Conservation (phyloP, 805 yeast species). For the Saccharomycopsis malanga region DNA sequence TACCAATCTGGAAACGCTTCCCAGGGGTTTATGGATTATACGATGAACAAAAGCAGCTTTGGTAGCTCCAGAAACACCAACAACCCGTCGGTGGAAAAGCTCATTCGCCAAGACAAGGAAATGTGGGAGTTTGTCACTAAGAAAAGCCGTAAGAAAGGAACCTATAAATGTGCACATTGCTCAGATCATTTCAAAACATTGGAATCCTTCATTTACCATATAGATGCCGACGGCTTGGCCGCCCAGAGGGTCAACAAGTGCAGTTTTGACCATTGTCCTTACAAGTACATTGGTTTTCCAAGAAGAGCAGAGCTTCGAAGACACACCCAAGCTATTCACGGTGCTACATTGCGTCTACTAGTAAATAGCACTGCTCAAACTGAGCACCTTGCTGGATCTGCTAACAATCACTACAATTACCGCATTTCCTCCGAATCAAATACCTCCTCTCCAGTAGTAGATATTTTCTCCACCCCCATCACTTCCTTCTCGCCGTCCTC, state of each 20-base stretch:
- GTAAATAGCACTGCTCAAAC: neutral
- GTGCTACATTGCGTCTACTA: neutral
- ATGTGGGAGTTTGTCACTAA: constrained; percentile 9
- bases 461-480: neutral
- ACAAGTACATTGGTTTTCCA: constrained; percentile 43
- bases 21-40: too few relatives aligned
- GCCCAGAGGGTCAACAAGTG: constrained; percentile 38
- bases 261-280: constrained; percentile 40
- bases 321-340: constrained; percentile 44
- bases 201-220: constrained; percentile 35
- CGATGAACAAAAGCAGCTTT: too few relatives aligned
- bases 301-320: constrained; percentile 43
- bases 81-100: neutral
- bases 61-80: neutral
- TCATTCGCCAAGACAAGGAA: neutral
- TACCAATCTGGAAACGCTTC: neutral
- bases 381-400: neutral
- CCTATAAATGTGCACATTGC: constrained; percentile 44
- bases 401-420: neutral
- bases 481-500: neutral
- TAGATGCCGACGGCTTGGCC: constrained; percentile 32
- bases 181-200: constrained; percentile 33
- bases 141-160: constrained; percentile 30
- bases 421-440: neutral
- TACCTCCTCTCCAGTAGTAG: neutral